Evolutionary conservation across 495 filamentous ascomycete genomes (phyloP).

Genomic region (Parmelia sp.): DNA sequence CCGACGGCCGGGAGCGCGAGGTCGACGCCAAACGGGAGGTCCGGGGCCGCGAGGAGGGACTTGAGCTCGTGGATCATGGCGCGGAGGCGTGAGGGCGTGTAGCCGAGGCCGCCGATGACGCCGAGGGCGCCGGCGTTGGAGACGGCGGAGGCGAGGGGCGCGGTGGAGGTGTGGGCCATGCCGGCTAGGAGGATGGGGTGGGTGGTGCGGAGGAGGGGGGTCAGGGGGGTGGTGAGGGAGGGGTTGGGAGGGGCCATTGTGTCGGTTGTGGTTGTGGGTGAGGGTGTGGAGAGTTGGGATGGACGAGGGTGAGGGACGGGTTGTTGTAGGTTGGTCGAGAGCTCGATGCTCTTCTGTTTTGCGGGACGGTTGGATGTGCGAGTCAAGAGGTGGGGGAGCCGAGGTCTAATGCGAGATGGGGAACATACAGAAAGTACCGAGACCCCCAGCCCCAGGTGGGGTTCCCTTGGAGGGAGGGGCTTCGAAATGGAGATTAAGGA

Average conservation of each 20-base stretch:
- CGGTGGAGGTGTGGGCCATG: conserved; percentile 78
- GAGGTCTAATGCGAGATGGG: too few relatives aligned
- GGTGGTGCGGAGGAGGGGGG: conserved; percentile 62
- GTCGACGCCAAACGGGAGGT: conserved; percentile 79
- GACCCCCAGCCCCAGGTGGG: too few relatives aligned
- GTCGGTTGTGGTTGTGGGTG: conserved; percentile 34
- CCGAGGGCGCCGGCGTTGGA: conserved; percentile 84
- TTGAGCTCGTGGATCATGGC: conserved; percentile 80
- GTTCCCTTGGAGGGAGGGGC: too few relatives aligned
- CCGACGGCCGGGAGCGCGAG: conserved; percentile 82
- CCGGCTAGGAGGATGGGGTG: conserved; percentile 83
- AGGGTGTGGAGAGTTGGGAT: not conserved
- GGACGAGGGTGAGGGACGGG: not conserved
- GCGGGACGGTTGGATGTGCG: not conserved
- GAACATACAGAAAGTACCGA: too few relatives aligned
- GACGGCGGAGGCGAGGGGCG: conserved; percentile 74
- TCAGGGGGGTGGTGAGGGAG: conserved; percentile 73
- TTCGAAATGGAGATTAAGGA: too few relatives aligned
- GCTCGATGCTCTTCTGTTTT: not conserved
- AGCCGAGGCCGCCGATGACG: conserved; percentile 76
- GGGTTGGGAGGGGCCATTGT: conserved; percentile 47
- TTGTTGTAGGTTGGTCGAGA: not conserved
- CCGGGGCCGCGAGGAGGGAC: conserved; percentile 51
- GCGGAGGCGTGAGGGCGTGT: conserved; percentile 72
- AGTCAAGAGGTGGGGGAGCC: not conserved